Conservation (phyloP, 768 basidiomycete species). For the Hortiboletus flavorubellus region DNA sequence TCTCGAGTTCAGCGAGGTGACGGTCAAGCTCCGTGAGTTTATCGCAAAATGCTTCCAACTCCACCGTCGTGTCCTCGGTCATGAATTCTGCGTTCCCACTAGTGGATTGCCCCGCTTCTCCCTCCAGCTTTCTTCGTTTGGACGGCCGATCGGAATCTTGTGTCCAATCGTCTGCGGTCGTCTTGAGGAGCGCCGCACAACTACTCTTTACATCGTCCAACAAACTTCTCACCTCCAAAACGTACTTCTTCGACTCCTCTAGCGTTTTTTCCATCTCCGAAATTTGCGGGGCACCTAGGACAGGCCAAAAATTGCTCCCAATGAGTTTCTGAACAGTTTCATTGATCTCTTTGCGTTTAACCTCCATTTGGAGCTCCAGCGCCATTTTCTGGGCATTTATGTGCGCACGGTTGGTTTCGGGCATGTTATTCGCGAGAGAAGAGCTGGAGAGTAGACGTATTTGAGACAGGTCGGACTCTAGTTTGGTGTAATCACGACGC, state of each 20-base stretch:
- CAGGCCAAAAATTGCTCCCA: conserved; percentile 40
- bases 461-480: conserved; percentile 33
- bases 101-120: not conserved
- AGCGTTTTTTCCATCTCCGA: conserved; percentile 23
- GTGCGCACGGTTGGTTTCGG: conserved; percentile 22
- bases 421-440: conserved; percentile 19
- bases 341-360: conserved; percentile 34
- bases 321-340: conserved; percentile 29
- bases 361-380: conserved; percentile 23
- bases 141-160: conserved; percentile 23
- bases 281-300: conserved; percentile 25
- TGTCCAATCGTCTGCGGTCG: conserved; percentile 7
- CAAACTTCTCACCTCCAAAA: conserved; percentile 28
- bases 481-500: conserved; percentile 32
- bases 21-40: conserved; percentile 27
- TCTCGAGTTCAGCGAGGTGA: conserved; percentile 34
- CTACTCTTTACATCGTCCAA: conserved; percentile 24
- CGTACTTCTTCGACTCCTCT: conserved; percentile 27
- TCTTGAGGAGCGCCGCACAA: conserved; percentile 21
- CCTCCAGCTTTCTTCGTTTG: conserved; percentile 28
- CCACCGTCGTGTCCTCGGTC: conserved; percentile 6
- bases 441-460: conserved; percentile 26
- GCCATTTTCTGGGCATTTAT: conserved; percentile 23
- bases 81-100: not conserved
- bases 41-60: conserved; percentile 29